Conservation (phyloP, 2,329 filamentous ascomycete species). For the Diaporthe citriasiana region DNA sequence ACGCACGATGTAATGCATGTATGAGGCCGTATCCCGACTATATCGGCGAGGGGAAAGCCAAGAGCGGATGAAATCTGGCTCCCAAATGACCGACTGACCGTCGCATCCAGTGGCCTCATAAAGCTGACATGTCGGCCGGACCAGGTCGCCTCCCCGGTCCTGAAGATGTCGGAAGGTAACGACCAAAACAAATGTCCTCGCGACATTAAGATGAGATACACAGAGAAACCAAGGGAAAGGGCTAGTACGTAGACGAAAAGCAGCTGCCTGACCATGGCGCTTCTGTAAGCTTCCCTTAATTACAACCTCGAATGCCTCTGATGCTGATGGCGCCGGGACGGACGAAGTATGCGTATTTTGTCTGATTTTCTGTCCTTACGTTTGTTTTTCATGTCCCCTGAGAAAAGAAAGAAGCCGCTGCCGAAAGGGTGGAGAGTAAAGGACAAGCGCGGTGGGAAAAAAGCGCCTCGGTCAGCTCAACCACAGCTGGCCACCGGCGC, state of each 20-base stretch:
- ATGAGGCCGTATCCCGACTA: background rate
- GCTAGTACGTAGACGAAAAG: background rate
- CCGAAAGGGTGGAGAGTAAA: background rate
- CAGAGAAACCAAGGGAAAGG: constrained; percentile 16
- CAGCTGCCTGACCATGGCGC: background rate
- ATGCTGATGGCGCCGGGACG: background rate
- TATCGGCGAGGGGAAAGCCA: background rate
- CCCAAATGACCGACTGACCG: background rate
- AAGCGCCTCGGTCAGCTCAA: background rate
- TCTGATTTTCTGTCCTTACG: background rate
- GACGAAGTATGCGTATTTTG: background rate
- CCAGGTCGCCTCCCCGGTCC: background rate
- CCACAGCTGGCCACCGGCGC: background rate
- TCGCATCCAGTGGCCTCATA: background rate
- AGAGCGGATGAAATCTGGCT: background rate
- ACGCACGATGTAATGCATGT: background rate
- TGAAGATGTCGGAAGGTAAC: background rate
- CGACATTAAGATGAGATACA: constrained; percentile 2
- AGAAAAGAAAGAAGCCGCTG: too few species aligned
- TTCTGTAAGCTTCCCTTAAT: constrained; percentile 1
- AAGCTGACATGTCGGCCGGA: background rate
- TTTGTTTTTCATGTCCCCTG: background rate
- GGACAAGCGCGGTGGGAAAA: background rate
- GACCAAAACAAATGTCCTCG: background rate
- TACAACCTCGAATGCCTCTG: constrained; percentile 6